Percentiles rank a stretch among this genome's conserved stretches.
phyloP scores from a whole-genome alignment of 2,329 filamentous ascomycete genomes.

The Fusarium nodosum region DNA sequence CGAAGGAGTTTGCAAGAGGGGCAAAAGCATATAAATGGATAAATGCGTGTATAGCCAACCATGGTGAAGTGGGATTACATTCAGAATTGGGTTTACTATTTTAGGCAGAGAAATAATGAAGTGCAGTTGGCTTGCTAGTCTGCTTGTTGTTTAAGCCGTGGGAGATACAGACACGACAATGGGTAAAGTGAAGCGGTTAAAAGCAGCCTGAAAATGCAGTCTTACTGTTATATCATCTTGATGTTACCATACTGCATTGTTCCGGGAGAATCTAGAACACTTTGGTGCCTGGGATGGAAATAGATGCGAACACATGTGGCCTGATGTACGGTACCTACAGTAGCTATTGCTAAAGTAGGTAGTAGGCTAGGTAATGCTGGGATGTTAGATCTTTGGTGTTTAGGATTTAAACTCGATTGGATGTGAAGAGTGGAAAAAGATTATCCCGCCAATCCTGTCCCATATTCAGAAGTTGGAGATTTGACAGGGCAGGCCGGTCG shows the following conservation, averaged over 20 bases:
- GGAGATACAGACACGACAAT: neutral
- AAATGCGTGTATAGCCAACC: neutral
- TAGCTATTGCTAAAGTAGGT: neutral
- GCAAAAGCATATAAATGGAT: conserved; percentile 23
- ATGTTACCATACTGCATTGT: neutral
- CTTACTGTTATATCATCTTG: neutral
- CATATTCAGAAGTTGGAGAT: conserved; percentile 24
- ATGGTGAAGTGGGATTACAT: neutral
- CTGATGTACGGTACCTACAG: conserved; percentile 6
- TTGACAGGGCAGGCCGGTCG: conserved; percentile 7
- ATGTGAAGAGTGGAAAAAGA: conserved; percentile 7
- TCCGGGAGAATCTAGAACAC: conserved; percentile 29
- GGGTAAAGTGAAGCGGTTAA: neutral
- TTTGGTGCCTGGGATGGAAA: conserved; percentile 56
- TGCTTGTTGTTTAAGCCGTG: neutral
- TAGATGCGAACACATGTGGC: conserved; percentile 34
- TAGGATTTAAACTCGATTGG: conserved; percentile 18
- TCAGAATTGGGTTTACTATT: neutral
- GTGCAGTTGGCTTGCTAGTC: neutral
- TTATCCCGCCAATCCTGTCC: conserved; percentile 8
- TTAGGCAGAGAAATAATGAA: neutral
- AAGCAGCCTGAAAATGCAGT: neutral
- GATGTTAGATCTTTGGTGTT: conserved; percentile 5
- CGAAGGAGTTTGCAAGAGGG: conserved; percentile 42
- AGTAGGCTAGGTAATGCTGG: conserved; percentile 15